phyloP scores from a whole-genome alignment of 2,329 filamentous ascomycete species.

The Purpureocillium lavendulum region DNA sequence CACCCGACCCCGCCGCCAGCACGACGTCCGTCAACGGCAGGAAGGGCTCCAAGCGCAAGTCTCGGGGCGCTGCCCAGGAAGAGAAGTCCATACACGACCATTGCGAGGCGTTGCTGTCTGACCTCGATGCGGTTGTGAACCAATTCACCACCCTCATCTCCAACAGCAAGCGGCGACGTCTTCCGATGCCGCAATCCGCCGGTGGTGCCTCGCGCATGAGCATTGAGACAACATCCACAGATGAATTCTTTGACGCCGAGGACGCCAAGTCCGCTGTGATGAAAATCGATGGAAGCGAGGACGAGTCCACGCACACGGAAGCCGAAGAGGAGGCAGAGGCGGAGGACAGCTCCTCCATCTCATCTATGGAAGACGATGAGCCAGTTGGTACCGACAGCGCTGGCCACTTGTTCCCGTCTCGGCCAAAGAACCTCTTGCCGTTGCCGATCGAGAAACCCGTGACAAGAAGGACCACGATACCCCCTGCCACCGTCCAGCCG shows the following conservation, averaged over 20 bases:
- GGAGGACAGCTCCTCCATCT: conserved; percentile 47
- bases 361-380: conserved; percentile 52
- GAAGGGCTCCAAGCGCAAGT: conserved; percentile 24
- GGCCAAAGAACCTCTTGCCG: conserved; percentile 67
- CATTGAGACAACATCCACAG: conserved; percentile 70
- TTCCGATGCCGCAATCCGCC: conserved; percentile 43
- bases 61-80: conserved; percentile 32
- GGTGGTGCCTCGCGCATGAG: conserved; percentile 47
- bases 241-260: conserved; percentile 93
- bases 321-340: conserved; percentile 10
- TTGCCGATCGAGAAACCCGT: conserved; percentile 63
- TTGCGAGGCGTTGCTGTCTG: conserved; percentile 72
- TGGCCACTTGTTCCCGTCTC: conserved; percentile 58
- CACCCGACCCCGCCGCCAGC: conserved; percentile 26
- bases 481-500: conserved; percentile 66
- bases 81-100: conserved; percentile 70
- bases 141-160: conserved; percentile 74
- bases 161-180: conserved; percentile 70
- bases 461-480: conserved; percentile 60
- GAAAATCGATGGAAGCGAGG: conserved; percentile 64
- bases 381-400: conserved; percentile 53
- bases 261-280: conserved; percentile 59
- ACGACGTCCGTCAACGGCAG: conserved; percentile 20
- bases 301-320: conserved; percentile 34
- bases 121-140: conserved; percentile 73